Base-by-base conservation (phyloP, 805 yeast species). In the Hanseniaspora clermontiae region DNA sequence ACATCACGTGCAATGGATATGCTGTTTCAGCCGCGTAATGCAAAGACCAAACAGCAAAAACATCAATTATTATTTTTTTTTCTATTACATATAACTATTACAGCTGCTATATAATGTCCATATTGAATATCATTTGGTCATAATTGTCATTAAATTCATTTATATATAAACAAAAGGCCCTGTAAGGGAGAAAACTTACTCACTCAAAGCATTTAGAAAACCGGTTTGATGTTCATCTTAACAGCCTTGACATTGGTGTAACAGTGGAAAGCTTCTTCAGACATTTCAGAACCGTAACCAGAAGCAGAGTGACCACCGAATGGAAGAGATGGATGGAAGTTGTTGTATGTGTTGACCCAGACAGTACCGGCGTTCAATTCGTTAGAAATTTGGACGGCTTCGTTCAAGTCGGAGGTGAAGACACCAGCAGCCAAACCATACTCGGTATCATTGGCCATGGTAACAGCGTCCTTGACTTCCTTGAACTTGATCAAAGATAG, bases 271-370 rank as follows among this genome's bases (percentile, higher is more conserved):
- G 95, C 95, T 63, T 87, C 90, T 58, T 80, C 80, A 65, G 96
- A 95, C 77, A 89, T 80, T 76, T 89, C 97, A 68, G 95, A 79
- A 65, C 96, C 96, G 58, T 83, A 73, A 69, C 97, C 97, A 59
- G 91, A 82, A 75, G 80, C 78, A 70, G 87, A 86, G 74, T 74
- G 85, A 51, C 97, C 97, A 63, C 96, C 96, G 68, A 89, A 89
- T 65, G 97, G 97, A 67, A 88, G 82, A 70, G 81, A 78, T 62
- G 77, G 81, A 70, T 88, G 90, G 76, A 87, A 83, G 65, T 85
- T 88, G 73, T 88, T 88, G 71, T 87, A 83, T 56, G 88, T 81
- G 77, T 86, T 86, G 63, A 84, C 77, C 87, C 91, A 87, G 61
- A 86, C 79, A 50, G 91, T 81, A 72, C 95, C 95, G 58, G 90